Base-by-base conservation (phyloP, 2,329 filamentous ascomycete genomes). In the Cryoendolithus antarcticus region DNA sequence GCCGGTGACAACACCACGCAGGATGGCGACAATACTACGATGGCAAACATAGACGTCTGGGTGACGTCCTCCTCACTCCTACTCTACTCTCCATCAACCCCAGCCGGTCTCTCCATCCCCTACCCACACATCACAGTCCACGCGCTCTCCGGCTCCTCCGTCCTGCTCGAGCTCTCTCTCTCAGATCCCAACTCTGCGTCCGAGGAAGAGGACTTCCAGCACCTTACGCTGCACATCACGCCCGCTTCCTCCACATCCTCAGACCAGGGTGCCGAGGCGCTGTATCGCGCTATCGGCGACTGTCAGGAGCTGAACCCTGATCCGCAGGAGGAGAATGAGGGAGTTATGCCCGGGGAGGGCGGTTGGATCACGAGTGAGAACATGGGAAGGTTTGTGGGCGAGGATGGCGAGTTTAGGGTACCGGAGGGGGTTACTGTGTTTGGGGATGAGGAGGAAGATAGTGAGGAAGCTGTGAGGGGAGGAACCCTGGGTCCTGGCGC, bases 361-460 rank as follows among this genome's bases (percentile, higher is more conserved):
- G 82, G 82, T 0, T 89, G 83, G 83, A 86, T 96, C 55, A 96
- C 89, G 10, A 82, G 84, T 6, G 89, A 94, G 41, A 96, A 95
- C 52, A 79, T 93, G 57, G 70, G 81, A 47, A 75, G 93, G 49
- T 93, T 77, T 55, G 83, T 91, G 60, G 83, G 91, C 51, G 77
- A 73, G 45, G 72, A 86, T 6, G 85, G 85, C 2, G 86, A 89
- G 55, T 89, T 81, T 74, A 80, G 80, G 12, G 79, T 79, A 33
- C 77, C 77, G 40, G 78, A 79, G 6, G 78, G 75, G 2, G 77
- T 77, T 19, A 69, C 72, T 42, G 69, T 72, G 32, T 67, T 74
- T 35, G 77, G 78, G 47, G 74, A 72, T 15, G 56, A 59, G 12
- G 65, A 56, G 13, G 67, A 64, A 34, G 50, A 48, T 3, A 51